Evolutionary conservation across 192 early-diverging fungal genomes (phyloP).

Genomic region (Pecoramyces ruminantium): DNA sequence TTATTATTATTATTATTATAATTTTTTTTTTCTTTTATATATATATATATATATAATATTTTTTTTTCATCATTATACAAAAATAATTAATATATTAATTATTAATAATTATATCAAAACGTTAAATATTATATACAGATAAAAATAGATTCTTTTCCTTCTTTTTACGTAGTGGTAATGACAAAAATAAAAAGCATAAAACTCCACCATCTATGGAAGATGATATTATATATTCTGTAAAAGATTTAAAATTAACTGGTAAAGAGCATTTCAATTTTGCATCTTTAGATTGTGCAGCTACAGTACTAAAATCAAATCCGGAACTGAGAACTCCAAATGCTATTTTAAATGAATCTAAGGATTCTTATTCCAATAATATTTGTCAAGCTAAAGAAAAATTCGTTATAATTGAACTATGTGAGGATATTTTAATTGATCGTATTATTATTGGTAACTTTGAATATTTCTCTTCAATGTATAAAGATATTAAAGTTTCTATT

Average conservation of each 20-base stretch:
- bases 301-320: slow-evolving; percentile 62
- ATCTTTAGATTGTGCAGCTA: slow-evolving; percentile 81
- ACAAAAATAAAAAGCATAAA: neutral
- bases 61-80: no score
- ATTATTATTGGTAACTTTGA: slow-evolving; percentile 87
- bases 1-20: no score
- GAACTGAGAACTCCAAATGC: slow-evolving; percentile 64
- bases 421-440: slow-evolving; percentile 79
- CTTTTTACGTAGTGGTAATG: no score
- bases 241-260: neutral
- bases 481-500: slow-evolving; percentile 66
- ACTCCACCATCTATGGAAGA: neutral
- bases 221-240: neutral
- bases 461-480: slow-evolving; percentile 89
- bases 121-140: no score
- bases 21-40: no score
- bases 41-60: no score
- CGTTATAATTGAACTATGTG: slow-evolving; percentile 86
- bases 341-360: slow-evolving; percentile 79
- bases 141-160: no score
- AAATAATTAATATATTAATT: no score
- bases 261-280: slow-evolving; percentile 94
- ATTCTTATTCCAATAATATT: slow-evolving; percentile 16
- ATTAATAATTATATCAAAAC: no score
- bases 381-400: slow-evolving; percentile 31